Base-by-base conservation (phyloP, 2,329 filamentous ascomycete genomes). In the Ophiostoma fasciatum region DNA sequence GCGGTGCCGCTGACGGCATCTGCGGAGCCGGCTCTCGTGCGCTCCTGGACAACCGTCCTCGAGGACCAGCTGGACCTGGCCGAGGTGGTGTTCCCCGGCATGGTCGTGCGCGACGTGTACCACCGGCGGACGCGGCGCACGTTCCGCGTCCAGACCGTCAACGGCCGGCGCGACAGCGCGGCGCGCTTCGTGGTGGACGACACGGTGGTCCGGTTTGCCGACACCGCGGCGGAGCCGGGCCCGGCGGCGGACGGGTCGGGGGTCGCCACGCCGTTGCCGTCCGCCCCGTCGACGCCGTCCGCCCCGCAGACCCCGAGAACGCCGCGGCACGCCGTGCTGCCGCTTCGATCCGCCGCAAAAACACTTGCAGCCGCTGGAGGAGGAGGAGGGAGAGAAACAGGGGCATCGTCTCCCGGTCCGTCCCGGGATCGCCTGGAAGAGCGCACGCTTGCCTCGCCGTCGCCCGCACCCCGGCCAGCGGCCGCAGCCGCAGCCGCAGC, bases 31-130 rank as follows among this genome's bases (percentile, higher is more conserved):
- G 53, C 47, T 10, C 51, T 59, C 31, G 29, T 53, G 0, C 39
- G 48, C 1, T 42, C 42, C 8, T 66, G 64, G 64, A 52, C 59
- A 40, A 45, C 45, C 15, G 34, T 49, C 3, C 38, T 65, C 10
- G 49, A 50, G 28, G 42, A 54, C 8, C 46, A 49, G 13, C 40
- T 57, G 26, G 48, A 47, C 7, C 45, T 49, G 37, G 71, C 79
- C 22, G 82, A 84, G 41, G 65, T 77, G 28, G 60, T 92, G 14
- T 71, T 78, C 23, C 67, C 74, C 4, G 81, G 80, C 5, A 72
- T 85, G 59, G 61, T 68, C 0, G 73, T 93, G 43, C 81, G 84
- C 20, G 67, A 75, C 15, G 49, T 76, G 9, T 62, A 66, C 28
- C 62, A 66, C 26, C 66, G 62, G 40, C 68, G 68, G 4, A 60